phyloP scores from a whole-genome alignment of 306 rosid species.

The Dryas octopetala region DNA sequence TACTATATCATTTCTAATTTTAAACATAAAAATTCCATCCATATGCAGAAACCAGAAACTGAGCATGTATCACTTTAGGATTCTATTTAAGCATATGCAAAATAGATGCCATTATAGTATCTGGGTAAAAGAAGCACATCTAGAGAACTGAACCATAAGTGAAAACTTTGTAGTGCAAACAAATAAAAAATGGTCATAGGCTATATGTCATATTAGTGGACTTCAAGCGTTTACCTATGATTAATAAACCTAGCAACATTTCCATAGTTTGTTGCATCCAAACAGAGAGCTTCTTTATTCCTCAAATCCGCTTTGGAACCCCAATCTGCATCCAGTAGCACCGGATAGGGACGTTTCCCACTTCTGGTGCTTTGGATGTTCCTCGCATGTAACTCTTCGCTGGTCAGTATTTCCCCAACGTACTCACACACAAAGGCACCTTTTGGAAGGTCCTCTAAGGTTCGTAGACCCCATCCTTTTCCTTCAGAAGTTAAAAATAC shows the following conservation, averaged over 20 bases:
- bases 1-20: not conserved
- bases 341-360: conserved; percentile 44
- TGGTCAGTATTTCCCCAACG: conserved; percentile 78
- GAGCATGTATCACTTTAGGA: not conserved
- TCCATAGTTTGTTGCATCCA: conserved; percentile 82
- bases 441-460: conserved; percentile 82
- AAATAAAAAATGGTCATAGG: not conserved
- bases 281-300: conserved; percentile 74
- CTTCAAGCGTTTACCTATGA: conserved; percentile 62
- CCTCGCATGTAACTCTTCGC: conserved; percentile 62
- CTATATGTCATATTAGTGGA: not conserved
- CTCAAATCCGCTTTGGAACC: conserved; percentile 41
- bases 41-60: not conserved
- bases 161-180: not conserved
- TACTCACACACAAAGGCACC: conserved; percentile 92
- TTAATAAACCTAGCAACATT: conserved; percentile 88
- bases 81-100: not conserved
- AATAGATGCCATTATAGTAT: not conserved
- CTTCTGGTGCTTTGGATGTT: conserved; percentile 43
- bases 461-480: conserved; percentile 96
- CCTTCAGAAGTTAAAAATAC: conserved; percentile 76
- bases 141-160: not conserved
- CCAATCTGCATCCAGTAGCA: conserved; percentile 82
- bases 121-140: not conserved
- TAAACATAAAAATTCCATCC: not conserved